These are phyloP conservation scores for Chaetomiaceae sp. DNA, from an alignment of 2,329 filamentous ascomycete genomes.

Conservation along the genomic window DNA sequence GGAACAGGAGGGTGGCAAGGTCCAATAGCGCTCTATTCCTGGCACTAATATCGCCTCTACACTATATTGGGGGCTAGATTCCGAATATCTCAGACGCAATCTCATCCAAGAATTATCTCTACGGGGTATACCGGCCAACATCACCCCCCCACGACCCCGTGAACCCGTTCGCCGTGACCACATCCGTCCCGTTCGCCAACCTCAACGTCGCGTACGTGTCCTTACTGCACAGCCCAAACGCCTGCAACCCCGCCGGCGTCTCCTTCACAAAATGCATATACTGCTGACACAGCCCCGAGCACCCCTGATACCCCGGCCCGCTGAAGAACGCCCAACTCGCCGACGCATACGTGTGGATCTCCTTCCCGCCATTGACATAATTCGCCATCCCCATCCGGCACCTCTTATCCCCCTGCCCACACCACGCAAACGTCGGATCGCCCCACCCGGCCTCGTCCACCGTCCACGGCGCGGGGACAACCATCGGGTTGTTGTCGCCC, in stretches of 20 bases:
- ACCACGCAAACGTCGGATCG: conserved; percentile 42
- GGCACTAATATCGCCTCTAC: too few species aligned
- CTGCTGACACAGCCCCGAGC: conserved; percentile 36
- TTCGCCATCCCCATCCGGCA: conserved; percentile 43
- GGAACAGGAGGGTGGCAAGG: too few species aligned
- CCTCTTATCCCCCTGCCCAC: conserved; percentile 32
- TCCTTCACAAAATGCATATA: conserved; percentile 39
- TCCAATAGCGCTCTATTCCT: too few species aligned
- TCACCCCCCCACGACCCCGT: conserved; percentile 18
- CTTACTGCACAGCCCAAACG: conserved; percentile 41
- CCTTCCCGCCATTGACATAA: conserved; percentile 39
- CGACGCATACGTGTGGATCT: conserved; percentile 40
- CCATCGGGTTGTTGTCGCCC: conserved; percentile 35
- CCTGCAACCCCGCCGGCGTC: conserved; percentile 37
- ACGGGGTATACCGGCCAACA: conserved; percentile 8
- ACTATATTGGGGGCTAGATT: too few species aligned
- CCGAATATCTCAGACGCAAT: too few species aligned
- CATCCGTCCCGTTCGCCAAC: conserved; percentile 32
- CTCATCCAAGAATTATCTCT: too few species aligned
- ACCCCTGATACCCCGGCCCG: conserved; percentile 36
- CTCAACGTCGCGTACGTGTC: conserved; percentile 34
- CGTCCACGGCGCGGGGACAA: conserved; percentile 37
- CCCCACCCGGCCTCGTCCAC: conserved; percentile 35
- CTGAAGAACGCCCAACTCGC: conserved; percentile 43
- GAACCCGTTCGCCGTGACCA: conserved; percentile 12